Evolutionary conservation across 2,329 filamentous ascomycete genomes (phyloP).

Genomic region (Magnaporthales sp.): DNA sequence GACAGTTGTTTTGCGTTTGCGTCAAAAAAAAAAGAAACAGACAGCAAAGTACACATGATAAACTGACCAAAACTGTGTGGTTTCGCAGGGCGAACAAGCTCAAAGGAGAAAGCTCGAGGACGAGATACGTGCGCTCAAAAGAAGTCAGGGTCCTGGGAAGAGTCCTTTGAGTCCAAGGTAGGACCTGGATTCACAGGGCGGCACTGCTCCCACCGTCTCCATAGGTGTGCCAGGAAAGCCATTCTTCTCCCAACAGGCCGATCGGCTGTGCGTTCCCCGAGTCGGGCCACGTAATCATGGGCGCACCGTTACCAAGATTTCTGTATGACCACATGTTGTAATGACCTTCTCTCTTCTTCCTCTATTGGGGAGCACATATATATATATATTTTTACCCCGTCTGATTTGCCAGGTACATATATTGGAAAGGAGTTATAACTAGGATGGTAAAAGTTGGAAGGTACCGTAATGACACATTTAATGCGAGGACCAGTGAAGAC

Average conservation of each 20-base stretch:
- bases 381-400: not conserved
- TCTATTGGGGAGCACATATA: not conserved
- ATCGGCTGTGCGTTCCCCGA: not conserved
- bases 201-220: not conserved
- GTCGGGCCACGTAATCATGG: not conserved
- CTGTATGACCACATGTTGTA: not conserved
- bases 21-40: not conserved
- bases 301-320: not conserved
- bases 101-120: conserved; percentile 40
- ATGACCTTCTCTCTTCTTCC: not conserved
- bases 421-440: not conserved
- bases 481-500: not conserved
- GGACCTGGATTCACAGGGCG: conserved; percentile 1
- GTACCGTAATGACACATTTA: not conserved
- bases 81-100: conserved; percentile 37
- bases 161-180: conserved; percentile 31
- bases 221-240: not conserved
- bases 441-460: not conserved
- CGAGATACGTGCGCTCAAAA: conserved; percentile 35
- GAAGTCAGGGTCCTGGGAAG: conserved; percentile 31
- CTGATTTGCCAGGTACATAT: no score
- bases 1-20: not conserved
- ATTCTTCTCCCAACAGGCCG: not conserved
- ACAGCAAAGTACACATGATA: conserved; percentile 22
- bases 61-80: not conserved